Conservation (phyloP, 306 rosid species). For the Trifolium pratense region DNA sequence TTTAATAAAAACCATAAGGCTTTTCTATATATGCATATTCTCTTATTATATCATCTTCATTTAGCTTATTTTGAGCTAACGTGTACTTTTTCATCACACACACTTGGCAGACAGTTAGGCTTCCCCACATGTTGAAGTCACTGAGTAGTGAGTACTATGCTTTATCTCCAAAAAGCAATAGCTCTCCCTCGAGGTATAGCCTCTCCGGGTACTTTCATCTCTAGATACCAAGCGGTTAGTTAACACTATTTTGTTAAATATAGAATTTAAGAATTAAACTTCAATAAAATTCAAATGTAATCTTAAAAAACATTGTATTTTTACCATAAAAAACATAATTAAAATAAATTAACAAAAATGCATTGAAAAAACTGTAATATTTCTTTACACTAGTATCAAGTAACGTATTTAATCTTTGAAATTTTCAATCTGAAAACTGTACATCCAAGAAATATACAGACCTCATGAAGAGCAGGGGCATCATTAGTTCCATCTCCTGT, state of each 20-base stretch:
- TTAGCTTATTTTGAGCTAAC: constrained; percentile 4
- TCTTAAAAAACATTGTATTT: neutral
- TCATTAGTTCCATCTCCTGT: constrained; percentile 99
- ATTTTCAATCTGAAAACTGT: neutral
- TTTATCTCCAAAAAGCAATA: neutral
- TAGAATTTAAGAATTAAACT: neutral
- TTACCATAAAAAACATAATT: neutral
- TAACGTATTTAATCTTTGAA: constrained; percentile 5
- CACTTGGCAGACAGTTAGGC: neutral
- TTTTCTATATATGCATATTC: neutral
- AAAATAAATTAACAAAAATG: constrained; percentile 1
- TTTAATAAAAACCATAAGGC: neutral
- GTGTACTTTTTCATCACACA: neutral
- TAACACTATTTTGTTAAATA: neutral
- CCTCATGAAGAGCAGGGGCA: constrained; percentile 99
- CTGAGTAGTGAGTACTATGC: neutral
- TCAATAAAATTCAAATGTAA: neutral
- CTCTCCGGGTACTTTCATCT: neutral
- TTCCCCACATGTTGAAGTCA: neutral
- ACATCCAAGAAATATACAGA: constrained; percentile 53
- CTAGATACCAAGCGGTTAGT: constrained; percentile 4
- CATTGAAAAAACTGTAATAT: constrained; percentile 1
- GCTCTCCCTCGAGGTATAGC: neutral
- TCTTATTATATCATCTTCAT: constrained; percentile 1
- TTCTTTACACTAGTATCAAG: constrained; percentile 2